A percentile compares a stretch with the other conserved stretches of the same genome.
Conservation (phyloP, 2,329 filamentous ascomycete species). For the Fusarium neocosmosporiellum region DNA sequence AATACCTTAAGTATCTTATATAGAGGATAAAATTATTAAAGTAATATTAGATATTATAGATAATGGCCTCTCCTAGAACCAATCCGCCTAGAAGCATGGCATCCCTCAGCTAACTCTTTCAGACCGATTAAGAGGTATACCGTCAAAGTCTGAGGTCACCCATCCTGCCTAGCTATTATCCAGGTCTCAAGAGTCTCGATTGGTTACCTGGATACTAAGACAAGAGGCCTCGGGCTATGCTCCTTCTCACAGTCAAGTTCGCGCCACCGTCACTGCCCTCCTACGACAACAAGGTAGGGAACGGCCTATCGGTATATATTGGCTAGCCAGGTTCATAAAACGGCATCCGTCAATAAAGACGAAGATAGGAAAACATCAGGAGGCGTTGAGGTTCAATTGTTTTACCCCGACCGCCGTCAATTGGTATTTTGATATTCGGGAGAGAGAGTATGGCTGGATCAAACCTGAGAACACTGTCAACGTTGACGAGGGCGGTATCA, state of each 20-base stretch:
- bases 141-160: not conserved
- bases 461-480: constrained; percentile 11
- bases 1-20: constrained; percentile 6
- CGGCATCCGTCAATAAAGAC: not conserved
- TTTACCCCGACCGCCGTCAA: constrained; percentile 11
- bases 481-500: constrained; percentile 9
- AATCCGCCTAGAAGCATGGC: constrained; percentile 1
- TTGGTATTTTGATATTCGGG: constrained; percentile 13
- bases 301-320: not conserved
- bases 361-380: constrained; percentile 8
- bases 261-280: not conserved
- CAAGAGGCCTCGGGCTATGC: constrained; percentile 8
- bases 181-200: constrained; percentile 6
- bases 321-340: not conserved
- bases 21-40: constrained; percentile 1
- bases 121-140: constrained; percentile 1
- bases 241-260: constrained; percentile 16
- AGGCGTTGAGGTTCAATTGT: constrained; percentile 4
- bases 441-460: constrained; percentile 3
- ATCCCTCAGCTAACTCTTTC: constrained; percentile 3
- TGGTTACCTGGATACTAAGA: constrained; percentile 4
- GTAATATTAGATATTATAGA: constrained; percentile 15
- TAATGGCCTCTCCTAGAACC: constrained; percentile 7
- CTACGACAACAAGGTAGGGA: not conserved
- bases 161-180: constrained; percentile 5